Base-by-base conservation (phyloP, 371 early-diverging fungal genomes). In the Mucor plumbeus region DNA sequence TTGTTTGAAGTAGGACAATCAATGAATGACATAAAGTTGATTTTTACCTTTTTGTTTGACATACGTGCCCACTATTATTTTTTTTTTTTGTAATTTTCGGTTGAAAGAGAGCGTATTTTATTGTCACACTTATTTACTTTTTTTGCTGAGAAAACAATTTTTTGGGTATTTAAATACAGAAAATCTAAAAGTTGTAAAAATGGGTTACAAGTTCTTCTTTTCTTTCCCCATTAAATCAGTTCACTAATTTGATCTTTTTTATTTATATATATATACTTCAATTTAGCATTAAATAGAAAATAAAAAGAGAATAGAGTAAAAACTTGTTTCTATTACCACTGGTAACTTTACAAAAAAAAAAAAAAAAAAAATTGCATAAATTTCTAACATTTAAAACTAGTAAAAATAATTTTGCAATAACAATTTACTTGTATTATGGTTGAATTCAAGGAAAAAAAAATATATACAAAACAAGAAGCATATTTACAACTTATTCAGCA, bases 11-110 rank as follows among this genome's bases (percentile, higher is more conserved):
- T 65, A 58, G 65, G 50, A 65, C 64, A 48, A 59, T 36, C 17
- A 58, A 5, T 47, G 48, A 58, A 65, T 65, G 59, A 59, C 65
- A 65, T 65, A n/a, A 65, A 59, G 44, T 35, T 59, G 11, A 11
- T 4, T 17, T 57, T 41, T 15, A 31, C n/a, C 10, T 34, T 43
- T 64, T 35, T 65, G 59, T 65, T 65, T 65, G 65, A 65, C 65
- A 58, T 59, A 26, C 58, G 21, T 64, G 33, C 14, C 47, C 44
- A 11, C 39, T 35, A 35, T 58, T 36, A 48, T 6, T 26, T 47
- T 26, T 26, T 6, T 26, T 47, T 26, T 26, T 26, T 26, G 26
- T 3, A 26, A 26, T 26, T 26, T 48, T 48, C 26, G 31, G 21
- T 26, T 53, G 53, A 53, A 53, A 26, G 53, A 53, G 53, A 53